These are phyloP conservation scores for Tolypocladium ovalisporum DNA, from an alignment of 2,329 filamentous ascomycete genomes.

Conservation along the genomic window DNA sequence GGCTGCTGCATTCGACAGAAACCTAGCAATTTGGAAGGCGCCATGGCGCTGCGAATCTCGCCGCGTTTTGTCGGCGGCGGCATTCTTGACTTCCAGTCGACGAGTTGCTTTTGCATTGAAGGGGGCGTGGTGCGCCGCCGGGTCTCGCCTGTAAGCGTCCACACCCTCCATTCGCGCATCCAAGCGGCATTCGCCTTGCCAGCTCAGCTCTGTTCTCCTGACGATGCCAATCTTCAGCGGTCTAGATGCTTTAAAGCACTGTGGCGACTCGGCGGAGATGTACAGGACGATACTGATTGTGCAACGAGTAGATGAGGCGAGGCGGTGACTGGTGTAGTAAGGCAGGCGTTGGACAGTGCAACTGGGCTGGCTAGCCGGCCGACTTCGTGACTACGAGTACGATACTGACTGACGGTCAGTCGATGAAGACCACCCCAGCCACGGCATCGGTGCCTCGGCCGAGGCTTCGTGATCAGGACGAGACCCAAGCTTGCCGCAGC, in stretches of 20 bases:
- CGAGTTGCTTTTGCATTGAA: neutral
- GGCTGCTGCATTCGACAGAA: neutral
- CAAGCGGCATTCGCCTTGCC: neutral
- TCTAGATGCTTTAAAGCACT: neutral
- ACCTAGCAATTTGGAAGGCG: neutral
- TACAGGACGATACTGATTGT: neutral
- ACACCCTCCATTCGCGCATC: neutral
- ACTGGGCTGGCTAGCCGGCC: neutral
- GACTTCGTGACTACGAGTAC: neutral
- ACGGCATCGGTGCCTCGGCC: neutral
- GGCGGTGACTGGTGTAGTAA: constrained; percentile 2
- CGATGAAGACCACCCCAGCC: neutral
- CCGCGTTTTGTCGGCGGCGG: neutral
- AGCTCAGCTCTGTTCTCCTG: neutral
- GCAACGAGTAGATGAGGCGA: neutral
- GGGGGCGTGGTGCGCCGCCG: neutral
- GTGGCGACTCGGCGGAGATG: neutral
- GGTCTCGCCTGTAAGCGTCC: neutral
- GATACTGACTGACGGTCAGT: neutral
- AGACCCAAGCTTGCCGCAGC: neutral
- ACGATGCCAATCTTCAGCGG: neutral
- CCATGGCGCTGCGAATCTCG: neutral
- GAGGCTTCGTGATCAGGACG: neutral
- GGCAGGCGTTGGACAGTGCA: constrained; percentile 1
- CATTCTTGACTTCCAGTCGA: neutral